Percentiles rank a stretch among this genome's conserved stretches.
Conservation (phyloP, 1,284 basidiomycete species). For the Cutaneotrichosporon cavernicola region DNA sequence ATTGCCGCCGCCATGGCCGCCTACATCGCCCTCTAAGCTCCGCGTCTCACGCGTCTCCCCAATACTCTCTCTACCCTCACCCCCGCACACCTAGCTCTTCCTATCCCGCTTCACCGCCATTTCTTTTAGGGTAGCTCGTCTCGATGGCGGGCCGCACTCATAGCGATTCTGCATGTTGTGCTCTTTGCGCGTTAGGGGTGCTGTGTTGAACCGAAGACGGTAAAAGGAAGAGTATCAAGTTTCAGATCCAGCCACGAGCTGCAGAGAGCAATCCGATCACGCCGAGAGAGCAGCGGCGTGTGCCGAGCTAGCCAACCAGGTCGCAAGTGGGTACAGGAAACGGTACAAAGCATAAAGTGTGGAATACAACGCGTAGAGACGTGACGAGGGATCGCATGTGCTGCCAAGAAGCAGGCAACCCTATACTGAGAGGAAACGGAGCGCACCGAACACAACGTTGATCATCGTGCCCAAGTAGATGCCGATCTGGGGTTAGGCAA, state of each 20-base stretch:
- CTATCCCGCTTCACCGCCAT: neutral
- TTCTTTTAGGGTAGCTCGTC: neutral
- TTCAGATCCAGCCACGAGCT: too few species aligned
- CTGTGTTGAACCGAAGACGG: too few species aligned
- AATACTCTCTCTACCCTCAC: neutral
- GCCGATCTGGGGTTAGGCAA: constrained; percentile 38
- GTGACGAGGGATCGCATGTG: too few species aligned
- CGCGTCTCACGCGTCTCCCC: neutral
- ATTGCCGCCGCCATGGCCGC: constrained; percentile 30
- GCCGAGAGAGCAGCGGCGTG: too few species aligned
- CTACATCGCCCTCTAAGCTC: constrained; percentile 31
- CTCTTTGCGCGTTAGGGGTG: neutral
- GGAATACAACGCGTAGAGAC: neutral
- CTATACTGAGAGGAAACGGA: constrained; percentile 40
- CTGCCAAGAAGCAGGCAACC: neutral
- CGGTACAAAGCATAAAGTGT: neutral
- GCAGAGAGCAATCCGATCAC: too few species aligned
- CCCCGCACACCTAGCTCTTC: neutral
- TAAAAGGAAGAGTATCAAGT: too few species aligned
- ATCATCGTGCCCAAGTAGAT: constrained; percentile 45
- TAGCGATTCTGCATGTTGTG: constrained; percentile 10
- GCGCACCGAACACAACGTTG: constrained; percentile 44
- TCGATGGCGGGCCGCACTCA: constrained; percentile 3
- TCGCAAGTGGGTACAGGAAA: neutral
- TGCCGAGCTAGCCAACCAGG: too few species aligned